Percentiles rank a stretch among this genome's conserved stretches.
These are phyloP conservation scores for Pichia sp. DNA, from an alignment of 1,139 yeast species.

Conservation along the genomic window DNA sequence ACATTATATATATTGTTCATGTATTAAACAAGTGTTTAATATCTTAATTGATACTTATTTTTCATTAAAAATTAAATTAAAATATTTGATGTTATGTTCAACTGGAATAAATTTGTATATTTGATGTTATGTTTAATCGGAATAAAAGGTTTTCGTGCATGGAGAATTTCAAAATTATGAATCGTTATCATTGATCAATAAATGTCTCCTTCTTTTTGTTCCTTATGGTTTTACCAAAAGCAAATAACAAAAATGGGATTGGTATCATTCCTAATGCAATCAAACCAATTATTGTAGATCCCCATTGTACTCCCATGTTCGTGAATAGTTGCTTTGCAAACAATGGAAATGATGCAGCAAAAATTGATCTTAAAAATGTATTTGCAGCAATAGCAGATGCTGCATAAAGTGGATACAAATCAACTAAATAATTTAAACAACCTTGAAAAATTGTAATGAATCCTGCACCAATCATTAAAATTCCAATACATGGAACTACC, in stretches of 20 bases:
- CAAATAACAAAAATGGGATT: constrained; percentile 57
- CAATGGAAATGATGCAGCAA: constrained; percentile 74
- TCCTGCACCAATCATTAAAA: constrained; percentile 58
- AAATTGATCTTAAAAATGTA: constrained; percentile 57
- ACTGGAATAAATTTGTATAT: too few species aligned
- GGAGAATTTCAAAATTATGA: too few species aligned
- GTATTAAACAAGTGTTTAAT: too few species aligned
- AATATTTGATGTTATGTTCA: too few species aligned
- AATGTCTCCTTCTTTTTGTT: not conserved
- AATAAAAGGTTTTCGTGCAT: too few species aligned
- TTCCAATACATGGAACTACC: constrained; percentile 67
- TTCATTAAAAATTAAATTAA: too few species aligned
- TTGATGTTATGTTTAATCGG: too few species aligned
- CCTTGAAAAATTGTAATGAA: constrained; percentile 29
- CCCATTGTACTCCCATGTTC: constrained; percentile 53
- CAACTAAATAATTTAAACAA: constrained; percentile 48
- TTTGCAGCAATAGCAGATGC: constrained; percentile 83
- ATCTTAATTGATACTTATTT: too few species aligned
- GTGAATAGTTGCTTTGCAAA: constrained; percentile 56
- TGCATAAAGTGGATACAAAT: constrained; percentile 54
- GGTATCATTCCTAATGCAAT: constrained; percentile 53
- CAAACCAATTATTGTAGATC: constrained; percentile 50
- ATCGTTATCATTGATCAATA: too few species aligned
- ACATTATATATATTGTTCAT: too few species aligned
- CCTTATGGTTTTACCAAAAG: constrained; percentile 46